Evolutionary conservation across 441 rosid species (phyloP).

Genomic region (Hura crepitans): DNA sequence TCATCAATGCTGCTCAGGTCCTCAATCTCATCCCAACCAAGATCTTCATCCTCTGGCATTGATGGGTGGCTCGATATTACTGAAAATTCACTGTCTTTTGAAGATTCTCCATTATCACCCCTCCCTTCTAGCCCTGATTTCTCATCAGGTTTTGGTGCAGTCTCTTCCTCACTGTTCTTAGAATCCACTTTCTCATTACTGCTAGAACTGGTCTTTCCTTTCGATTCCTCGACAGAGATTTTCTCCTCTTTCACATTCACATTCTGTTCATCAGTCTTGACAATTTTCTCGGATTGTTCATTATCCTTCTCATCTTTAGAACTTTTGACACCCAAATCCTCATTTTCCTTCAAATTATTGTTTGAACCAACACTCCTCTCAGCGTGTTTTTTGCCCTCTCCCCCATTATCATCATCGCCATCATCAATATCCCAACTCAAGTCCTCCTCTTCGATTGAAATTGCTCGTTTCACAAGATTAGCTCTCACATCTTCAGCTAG

Average conservation of each 20-base stretch:
- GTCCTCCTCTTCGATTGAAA: constrained; percentile 31
- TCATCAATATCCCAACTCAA: constrained; percentile 35
- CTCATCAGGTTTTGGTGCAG: constrained; percentile 9
- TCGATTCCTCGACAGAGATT: constrained; percentile 1
- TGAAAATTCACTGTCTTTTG: constrained; percentile 22
- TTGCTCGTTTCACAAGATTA: constrained; percentile 59
- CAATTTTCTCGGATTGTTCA: constrained; percentile 6
- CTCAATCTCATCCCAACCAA: constrained; percentile 97
- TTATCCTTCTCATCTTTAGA: background rate
- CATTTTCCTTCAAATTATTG: constrained; percentile 43
- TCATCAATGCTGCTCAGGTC: constrained; percentile 78
- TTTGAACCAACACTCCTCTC: constrained; percentile 35
- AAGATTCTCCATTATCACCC: constrained; percentile 18
- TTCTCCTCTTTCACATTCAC: background rate
- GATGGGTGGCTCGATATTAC: constrained; percentile 25
- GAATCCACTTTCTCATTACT: constrained; percentile 8
- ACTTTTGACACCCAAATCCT: background rate
- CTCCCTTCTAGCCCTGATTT: constrained; percentile 17
- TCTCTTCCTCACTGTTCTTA: constrained; percentile 17
- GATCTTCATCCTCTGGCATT: constrained; percentile 63
- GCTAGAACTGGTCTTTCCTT: background rate
- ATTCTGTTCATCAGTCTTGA: background rate
- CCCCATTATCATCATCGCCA: constrained; percentile 17
- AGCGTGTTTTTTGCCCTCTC: constrained; percentile 14
- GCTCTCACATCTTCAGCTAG: constrained; percentile 59